Evolutionary conservation across 257 asterid genomes (phyloP).

Genomic region (Penstemon barbatus): DNA sequence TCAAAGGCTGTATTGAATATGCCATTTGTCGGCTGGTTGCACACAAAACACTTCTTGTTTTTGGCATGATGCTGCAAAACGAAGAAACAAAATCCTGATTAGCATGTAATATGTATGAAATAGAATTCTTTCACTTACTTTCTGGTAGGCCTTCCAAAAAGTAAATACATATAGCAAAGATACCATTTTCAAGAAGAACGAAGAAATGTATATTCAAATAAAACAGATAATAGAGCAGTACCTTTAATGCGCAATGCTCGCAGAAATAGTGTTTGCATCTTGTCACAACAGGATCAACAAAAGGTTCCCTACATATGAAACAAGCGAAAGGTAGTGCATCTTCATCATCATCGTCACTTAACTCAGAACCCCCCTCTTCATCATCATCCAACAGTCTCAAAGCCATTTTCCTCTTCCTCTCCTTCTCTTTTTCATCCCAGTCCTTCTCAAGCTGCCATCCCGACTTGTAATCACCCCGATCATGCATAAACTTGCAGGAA

Average conservation of each 20-base stretch:
- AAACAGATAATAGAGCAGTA: constrained; percentile 26
- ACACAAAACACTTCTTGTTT: constrained; percentile 94
- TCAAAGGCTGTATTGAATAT: constrained; percentile 95
- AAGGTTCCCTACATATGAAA: constrained; percentile 87
- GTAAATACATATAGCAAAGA: not conserved
- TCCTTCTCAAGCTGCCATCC: constrained; percentile 98
- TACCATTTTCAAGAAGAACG: not conserved
- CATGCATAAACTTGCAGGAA: constrained; percentile 95
- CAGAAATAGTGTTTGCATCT: constrained; percentile 97
- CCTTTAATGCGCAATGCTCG: constrained; percentile 95
- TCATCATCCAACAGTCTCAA: constrained; percentile 56
- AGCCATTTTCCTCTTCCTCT: constrained; percentile 61
- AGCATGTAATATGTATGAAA: constrained; percentile 4
- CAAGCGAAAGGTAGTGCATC: constrained; percentile 85
- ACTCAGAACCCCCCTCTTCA: constrained; percentile 48
- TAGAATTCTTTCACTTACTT: not conserved
- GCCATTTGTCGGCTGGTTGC: constrained; percentile 96
- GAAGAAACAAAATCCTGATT: constrained; percentile 22
- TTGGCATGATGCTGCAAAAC: constrained; percentile 83
- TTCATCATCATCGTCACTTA: constrained; percentile 74
- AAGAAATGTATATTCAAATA: constrained; percentile 5
- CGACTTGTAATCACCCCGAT: constrained; percentile 88
- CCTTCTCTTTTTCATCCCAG: constrained; percentile 89
- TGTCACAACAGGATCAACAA: constrained; percentile 84
- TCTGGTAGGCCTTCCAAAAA: not conserved